Evolutionary conservation across 805 yeast genomes (phyloP).

Genomic region (Candida vartiovaarae): DNA sequence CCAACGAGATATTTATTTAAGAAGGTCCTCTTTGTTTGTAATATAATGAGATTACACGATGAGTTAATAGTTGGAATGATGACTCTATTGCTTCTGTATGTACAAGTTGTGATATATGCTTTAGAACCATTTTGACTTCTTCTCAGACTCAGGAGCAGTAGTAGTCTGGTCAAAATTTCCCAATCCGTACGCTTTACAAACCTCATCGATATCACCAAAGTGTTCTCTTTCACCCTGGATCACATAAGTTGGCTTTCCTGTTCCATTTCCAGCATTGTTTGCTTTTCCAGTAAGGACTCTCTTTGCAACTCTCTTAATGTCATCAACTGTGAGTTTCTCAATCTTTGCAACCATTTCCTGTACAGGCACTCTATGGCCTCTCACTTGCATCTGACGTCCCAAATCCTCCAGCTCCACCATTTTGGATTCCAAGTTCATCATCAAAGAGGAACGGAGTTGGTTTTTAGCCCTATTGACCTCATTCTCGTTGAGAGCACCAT

Average conservation of each 20-base stretch:
- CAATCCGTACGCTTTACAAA: conserved; percentile 64
- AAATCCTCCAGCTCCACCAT: conserved; percentile 92
- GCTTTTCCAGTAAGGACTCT: conserved; percentile 66
- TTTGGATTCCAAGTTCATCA: conserved; percentile 90
- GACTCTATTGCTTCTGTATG: neutral
- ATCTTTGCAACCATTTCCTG: conserved; percentile 77
- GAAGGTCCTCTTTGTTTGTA: neutral
- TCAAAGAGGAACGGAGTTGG: conserved; percentile 77
- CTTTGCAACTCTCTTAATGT: conserved; percentile 67
- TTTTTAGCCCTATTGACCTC: conserved; percentile 90
- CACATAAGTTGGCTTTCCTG: conserved; percentile 75
- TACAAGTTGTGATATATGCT: neutral
- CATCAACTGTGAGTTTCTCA: conserved; percentile 56
- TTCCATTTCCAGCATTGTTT: conserved; percentile 36
- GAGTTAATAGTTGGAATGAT: neutral
- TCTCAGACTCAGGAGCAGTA: conserved; percentile 2
- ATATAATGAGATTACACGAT: neutral
- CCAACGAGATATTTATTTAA: conserved; percentile 23
- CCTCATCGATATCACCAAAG: conserved; percentile 76
- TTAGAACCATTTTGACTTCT: conserved; percentile 24
- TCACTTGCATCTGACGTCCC: conserved; percentile 89
- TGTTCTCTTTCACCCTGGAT: conserved; percentile 82
- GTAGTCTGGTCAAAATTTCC: conserved; percentile 10
- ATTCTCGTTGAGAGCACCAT: conserved; percentile 54
- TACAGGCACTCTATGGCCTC: conserved; percentile 67